Evolutionary conservation across 352 stramenopile genomes (phyloP), one percentile per base, ranked within the genome.

Genomic region (Aphanomyces cochlioides): DNA sequence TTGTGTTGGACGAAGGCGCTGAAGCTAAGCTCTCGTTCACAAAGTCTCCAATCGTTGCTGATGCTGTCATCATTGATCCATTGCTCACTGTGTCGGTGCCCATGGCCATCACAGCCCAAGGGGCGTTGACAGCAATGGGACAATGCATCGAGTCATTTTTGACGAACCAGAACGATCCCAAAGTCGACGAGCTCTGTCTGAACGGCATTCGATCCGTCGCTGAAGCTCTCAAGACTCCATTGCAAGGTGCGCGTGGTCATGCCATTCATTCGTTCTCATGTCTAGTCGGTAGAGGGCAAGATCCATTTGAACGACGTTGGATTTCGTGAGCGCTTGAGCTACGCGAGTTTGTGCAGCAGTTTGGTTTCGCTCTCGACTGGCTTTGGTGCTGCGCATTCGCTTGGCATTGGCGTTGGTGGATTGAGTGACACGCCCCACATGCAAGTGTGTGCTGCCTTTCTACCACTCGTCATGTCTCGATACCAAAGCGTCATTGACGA

Each of bases 121-220:
- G 84, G 2, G 80, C 84, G 21, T 47, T 92, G 1, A 85, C 82
- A 2, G 77, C 82, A n/a, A 70, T 92, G 7, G 82, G 82, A 0
- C 84, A 92, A 54, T 92, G 84, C 69, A 77, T 92, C 21, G 84
- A 92, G 68, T 90, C 82, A 60, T 92, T 89, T 50, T 72, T 92
- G 58, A 64, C 82, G 15, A 83, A 83, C 34, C 84, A 77, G 34
- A 69, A 60, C 0, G 79, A 87, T 67, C 56, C 79, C 5, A 76
- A 74, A 12, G 79, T 75, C 0, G 80, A 83, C 28, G 53, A 75
- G 21, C 67, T 90, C 37, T 82, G 79, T 12, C 73, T 92, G 38
- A 76, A 92, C 65, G 84, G 84, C 21, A 70, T 92, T 39, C 78
- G 89, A 37, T 74, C 82, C 36, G 69, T 88, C 40, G 82, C 81